Evolutionary conservation across 2,329 filamentous ascomycete genomes (phyloP).

Genomic region (Penicillium nordicum): DNA sequence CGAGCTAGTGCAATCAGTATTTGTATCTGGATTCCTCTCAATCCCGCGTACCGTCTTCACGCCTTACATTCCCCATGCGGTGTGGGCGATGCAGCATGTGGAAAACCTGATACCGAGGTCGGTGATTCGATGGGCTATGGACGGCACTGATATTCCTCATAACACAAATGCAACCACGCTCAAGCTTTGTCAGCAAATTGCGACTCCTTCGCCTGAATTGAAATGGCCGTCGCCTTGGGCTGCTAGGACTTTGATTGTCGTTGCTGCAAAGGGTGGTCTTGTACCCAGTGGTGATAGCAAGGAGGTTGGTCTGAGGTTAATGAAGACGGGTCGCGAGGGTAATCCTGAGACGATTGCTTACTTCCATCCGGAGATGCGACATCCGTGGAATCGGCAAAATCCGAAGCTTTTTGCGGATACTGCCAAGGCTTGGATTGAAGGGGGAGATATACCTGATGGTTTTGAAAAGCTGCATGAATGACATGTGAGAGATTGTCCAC

Average conservation of each 20-base stretch:
- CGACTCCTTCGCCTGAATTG: not conserved
- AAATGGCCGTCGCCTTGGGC: not conserved
- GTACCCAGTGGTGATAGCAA: not conserved
- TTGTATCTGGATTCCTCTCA: not conserved
- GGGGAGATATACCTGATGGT: not conserved
- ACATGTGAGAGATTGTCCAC: not conserved
- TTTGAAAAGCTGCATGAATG: not conserved
- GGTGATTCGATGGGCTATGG: not conserved
- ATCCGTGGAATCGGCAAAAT: not conserved
- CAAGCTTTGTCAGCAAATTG: not conserved
- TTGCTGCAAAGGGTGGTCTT: not conserved
- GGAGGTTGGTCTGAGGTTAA: not conserved
- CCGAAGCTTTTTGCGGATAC: not conserved
- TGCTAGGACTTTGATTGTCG: not conserved
- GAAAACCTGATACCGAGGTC: not conserved
- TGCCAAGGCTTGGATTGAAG: not conserved
- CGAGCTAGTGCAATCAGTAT: not conserved
- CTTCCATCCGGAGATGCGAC: not conserved
- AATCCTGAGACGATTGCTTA: not conserved
- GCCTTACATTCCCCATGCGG: not conserved
- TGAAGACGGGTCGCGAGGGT: not conserved
- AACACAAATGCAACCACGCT: not conserved
- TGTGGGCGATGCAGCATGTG: not conserved
- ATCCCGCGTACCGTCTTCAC: not conserved
- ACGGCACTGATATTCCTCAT: not conserved